Conservation (phyloP, 2,329 filamentous ascomycete species). For the Venturiaceae sp. region DNA sequence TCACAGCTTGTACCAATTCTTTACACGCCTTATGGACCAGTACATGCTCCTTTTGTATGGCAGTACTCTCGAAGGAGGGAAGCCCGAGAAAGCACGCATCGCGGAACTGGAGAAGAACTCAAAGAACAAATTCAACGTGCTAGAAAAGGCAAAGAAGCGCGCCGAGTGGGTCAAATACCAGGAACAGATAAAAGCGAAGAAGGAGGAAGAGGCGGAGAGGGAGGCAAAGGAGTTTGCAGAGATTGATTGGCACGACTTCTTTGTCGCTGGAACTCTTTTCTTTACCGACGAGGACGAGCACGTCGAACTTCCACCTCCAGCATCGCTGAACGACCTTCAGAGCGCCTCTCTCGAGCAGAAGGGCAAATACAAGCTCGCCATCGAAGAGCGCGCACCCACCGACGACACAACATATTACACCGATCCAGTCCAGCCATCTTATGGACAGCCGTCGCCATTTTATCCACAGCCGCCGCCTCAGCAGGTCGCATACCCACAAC, state of each 20-base stretch:
- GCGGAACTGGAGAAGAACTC: conserved; percentile 65
- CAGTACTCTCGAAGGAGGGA: conserved; percentile 58
- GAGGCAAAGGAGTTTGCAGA: conserved; percentile 69
- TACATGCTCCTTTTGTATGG: conserved; percentile 71
- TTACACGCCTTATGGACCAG: conserved; percentile 84
- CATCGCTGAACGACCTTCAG: conserved; percentile 81
- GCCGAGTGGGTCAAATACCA: conserved; percentile 82
- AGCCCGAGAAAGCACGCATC: conserved; percentile 62
- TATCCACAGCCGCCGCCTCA: conserved; percentile 21
- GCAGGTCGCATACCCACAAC: conserved; percentile 10
- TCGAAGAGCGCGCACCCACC: conserved; percentile 88
- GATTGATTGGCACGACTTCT: conserved; percentile 97
- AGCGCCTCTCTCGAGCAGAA: conserved; percentile 93
- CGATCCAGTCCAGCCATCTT: conserved; percentile 21
- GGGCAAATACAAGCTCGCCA: conserved; percentile 78
- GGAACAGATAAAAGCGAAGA: conserved; percentile 76
- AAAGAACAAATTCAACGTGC: conserved; percentile 67
- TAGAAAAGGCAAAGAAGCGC: conserved; percentile 73
- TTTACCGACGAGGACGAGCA: conserved; percentile 87
- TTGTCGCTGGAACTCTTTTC: conserved; percentile 86
- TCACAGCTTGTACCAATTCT: conserved; percentile 94
- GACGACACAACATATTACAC: conserved; percentile 31
- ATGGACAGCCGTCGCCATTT: conserved; percentile 14
- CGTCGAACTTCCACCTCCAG: conserved; percentile 77
- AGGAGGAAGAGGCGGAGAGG: conserved; percentile 77